A percentile compares a stretch with the other conserved stretches of the same genome.
These are phyloP conservation scores for Salvia rosmarinus DNA, from an alignment of 257 asterid genomes.

Conservation along the genomic window DNA sequence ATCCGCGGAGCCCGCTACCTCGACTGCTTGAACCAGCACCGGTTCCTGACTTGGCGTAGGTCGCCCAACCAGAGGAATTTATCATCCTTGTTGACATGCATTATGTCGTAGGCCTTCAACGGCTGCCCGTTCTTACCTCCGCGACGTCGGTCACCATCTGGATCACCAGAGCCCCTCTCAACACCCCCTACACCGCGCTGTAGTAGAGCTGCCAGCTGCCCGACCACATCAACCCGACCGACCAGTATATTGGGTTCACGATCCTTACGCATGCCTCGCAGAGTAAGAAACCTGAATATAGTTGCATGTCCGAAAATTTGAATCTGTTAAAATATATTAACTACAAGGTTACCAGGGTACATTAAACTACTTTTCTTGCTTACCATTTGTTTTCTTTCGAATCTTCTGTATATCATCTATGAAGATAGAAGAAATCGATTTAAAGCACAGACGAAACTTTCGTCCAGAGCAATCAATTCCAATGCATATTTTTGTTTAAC, in stretches of 20 bases:
- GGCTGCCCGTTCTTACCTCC: conserved; percentile 64
- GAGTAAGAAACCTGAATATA: conserved; percentile 71
- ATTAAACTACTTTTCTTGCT: no score
- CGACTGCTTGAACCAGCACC: conserved; percentile 55
- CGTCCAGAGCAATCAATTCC: no score
- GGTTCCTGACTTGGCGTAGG: conserved; percentile 54
- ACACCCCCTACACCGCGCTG: conserved; percentile 73
- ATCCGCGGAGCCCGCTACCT: conserved; percentile 37
- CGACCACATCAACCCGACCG: conserved; percentile 80
- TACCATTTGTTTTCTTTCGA: no score
- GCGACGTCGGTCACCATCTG: conserved; percentile 53
- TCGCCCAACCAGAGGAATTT: conserved; percentile 40
- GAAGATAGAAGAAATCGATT: no score
- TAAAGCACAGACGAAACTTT: no score
- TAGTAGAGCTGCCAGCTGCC: conserved; percentile 89
- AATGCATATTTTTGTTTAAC: no score
- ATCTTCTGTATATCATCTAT: no score
- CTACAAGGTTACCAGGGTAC: no score
- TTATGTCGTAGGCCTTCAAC: conserved; percentile 61
- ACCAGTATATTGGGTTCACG: conserved; percentile 79
- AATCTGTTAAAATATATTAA: no score
- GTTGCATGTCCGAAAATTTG: no score
- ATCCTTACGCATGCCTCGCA: conserved; percentile 92
- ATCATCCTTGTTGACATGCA: conserved; percentile 58
- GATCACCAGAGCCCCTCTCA: conserved; percentile 63